Base-by-base conservation (phyloP, 2,329 filamentous ascomycete genomes). In the Aspergillus novofumigatus region DNA sequence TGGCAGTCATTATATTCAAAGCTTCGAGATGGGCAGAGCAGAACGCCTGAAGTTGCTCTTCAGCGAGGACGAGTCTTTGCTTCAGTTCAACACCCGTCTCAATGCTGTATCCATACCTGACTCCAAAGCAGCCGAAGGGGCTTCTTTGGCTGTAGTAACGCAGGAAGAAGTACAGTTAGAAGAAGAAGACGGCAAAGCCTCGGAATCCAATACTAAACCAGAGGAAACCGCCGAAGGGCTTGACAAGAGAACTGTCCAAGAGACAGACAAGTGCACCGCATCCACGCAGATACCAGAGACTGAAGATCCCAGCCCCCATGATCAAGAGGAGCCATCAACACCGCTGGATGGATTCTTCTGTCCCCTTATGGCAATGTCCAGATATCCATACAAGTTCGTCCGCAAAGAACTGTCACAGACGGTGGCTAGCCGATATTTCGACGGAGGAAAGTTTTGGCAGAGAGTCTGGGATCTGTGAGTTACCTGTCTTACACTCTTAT, bases 391-490 rank as follows among this genome's bases (percentile, higher is more conserved):
- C 66, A 76, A 72, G 55, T 75, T 73, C 57, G 63, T 80, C 48
- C 58, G 61, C 52, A 67, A 69, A 9, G 60, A 71, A 4, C 55
- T 66, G 11, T 63, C 69, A 28, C 68, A 75, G 50, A 55, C 49
- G 25, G 71, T 78, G 38, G 72, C 74, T 4, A 62, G 66, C 35
- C 61, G 55, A 8, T 79, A 76, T 59, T 80, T 79, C 55, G 72
- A 73, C 20, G 60, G 56, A 5, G 75, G 73, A 2, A 72, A 78
- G 53, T 77, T 80, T 61, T 83, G 82, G 65, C 73, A 77, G 2
- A 81, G 84, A 57, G 67, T 77, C 10, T 96, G 92, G 92, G 86
- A 93, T 60, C 76, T 96, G 90, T 94, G 79, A 80, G 87, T 80
- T 3, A 56, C 52, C 23, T 14, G 44, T 4, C 41, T 49, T 48